A percentile compares a stretch with the other conserved stretches of the same genome.
phyloP scores from a whole-genome alignment of 805 yeast species.

The Helenozyma rhizophorensis region DNA sequence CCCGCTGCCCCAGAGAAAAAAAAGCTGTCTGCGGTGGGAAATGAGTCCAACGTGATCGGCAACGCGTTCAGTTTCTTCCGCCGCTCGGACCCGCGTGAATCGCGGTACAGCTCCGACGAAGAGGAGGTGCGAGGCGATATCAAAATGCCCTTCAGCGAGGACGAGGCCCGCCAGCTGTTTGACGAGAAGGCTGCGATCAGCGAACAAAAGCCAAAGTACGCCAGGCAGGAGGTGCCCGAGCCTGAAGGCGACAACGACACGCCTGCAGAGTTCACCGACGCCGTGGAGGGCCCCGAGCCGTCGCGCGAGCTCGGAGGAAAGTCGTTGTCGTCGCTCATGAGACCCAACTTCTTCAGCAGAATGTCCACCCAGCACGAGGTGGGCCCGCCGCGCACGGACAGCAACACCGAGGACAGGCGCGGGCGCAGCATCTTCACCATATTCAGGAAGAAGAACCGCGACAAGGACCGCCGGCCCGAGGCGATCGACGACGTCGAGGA shows the following conservation, averaged over 20 bases:
- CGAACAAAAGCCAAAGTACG: no score
- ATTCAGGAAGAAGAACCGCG: constrained; percentile 24
- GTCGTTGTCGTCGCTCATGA: constrained; percentile 7
- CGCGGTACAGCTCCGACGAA: constrained; percentile 27
- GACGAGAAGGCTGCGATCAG: constrained; percentile 1
- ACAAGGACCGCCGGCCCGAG: constrained; percentile 18
- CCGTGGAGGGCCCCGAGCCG: constrained; percentile 1
- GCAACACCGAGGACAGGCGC: constrained; percentile 15
- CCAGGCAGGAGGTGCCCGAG: neutral
- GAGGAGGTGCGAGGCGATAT: constrained; percentile 23
- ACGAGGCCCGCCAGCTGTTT: constrained; percentile 10
- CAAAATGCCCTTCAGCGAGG: constrained; percentile 15
- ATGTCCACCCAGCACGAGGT: constrained; percentile 5
- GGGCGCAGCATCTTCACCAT: constrained; percentile 18
- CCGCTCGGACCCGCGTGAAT: constrained; percentile 27
- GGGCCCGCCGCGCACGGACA: constrained; percentile 9
- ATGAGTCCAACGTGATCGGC: constrained; percentile 20
- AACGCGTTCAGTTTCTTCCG: constrained; percentile 31
- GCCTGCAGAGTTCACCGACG: constrained; percentile 1
- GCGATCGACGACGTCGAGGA: constrained; percentile 10
- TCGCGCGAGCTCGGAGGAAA: neutral
- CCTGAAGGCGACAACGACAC: neutral
- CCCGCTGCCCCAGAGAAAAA: no score
- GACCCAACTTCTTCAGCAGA: constrained; percentile 11
- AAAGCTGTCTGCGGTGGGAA: neutral